Evolutionary conservation across 1,284 basidiomycete genomes (phyloP), one percentile per base, ranked within the genome.

Genomic region (Ceratobasidium sp.): DNA sequence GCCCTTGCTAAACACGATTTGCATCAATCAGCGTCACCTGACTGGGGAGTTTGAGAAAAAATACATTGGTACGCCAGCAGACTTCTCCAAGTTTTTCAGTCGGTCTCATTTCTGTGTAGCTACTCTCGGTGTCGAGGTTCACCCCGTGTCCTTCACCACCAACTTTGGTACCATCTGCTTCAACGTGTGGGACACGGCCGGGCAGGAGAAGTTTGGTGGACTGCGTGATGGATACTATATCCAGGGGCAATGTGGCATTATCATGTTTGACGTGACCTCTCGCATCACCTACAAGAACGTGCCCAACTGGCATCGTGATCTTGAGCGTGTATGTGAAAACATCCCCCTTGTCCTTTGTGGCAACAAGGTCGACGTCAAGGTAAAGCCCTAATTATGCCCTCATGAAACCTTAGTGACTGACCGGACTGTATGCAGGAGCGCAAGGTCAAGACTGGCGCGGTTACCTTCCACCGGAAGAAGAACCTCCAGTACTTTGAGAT

Each of bases 251-350:
- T 99, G 96, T 80, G 97, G 97, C 81, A 99, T 99, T 86, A 99
- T 99, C 89, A 99, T 99, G 97, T 99, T 99, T 84, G 97, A 99
- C 81, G 97, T 99, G 75, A 99, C 97, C 74, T 96, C 96, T 72
- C 91, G 97, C 79, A 99, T 99, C 88, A 99, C 97, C 72, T 99
- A 99, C 88, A 99, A 99, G 88, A 99, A 99, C 83, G 97, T 99
- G 51, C 97, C 97, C 78, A 99, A 99, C 88, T 99, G 97, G 97
- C 95, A 98, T 87, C 92, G 97, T 81, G 96, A 98, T 82, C 90
- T 99, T 78, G 97, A 99, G 85, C 94, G 97, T 77, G 97, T 99
- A 66, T 99, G 97, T 83, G 96, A 99, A 84, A 97, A 94, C 85
- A 99, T 99, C 80, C 96, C 97, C 74, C 98, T 99, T 79, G 97